Evolutionary conservation across 2,329 filamentous ascomycete genomes (phyloP).

Genomic region (Ilyonectria mors-panacis): DNA sequence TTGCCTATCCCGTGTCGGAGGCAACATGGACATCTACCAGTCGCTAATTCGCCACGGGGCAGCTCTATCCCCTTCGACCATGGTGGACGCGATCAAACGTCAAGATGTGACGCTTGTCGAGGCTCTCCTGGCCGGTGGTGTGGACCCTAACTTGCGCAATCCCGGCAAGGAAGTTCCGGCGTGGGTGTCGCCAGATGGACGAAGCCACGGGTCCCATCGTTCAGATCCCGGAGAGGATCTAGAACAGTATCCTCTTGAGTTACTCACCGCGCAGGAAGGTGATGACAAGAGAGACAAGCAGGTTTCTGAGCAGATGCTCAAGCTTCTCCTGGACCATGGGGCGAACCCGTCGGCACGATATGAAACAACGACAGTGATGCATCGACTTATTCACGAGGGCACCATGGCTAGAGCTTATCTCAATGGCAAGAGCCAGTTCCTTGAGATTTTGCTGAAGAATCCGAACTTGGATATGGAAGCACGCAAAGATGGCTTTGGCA

Average conservation of each 20-base stretch:
- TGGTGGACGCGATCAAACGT: neutral
- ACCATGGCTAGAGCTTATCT: no score
- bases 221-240: neutral
- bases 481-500: neutral
- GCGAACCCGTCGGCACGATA: conserved; percentile 1
- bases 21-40: conserved; percentile 5
- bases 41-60: conserved; percentile 10
- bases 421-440: neutral
- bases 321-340: neutral
- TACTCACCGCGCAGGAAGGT: neutral
- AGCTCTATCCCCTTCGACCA: neutral
- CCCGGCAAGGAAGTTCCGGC: no score
- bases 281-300: neutral
- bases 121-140: neutral
- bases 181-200: no score
- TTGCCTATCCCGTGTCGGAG: conserved; percentile 9
- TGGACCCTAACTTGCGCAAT: neutral
- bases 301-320: neutral
- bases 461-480: neutral
- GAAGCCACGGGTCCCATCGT: no score
- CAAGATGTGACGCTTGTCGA: neutral
- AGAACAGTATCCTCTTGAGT: neutral
- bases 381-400: neutral
- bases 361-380: neutral
- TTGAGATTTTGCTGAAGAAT: neutral